Percentiles rank a stretch among this genome's conserved stretches.
Conservation (phyloP, 164 flowering plant species). For the Platanus orientalis region DNA sequence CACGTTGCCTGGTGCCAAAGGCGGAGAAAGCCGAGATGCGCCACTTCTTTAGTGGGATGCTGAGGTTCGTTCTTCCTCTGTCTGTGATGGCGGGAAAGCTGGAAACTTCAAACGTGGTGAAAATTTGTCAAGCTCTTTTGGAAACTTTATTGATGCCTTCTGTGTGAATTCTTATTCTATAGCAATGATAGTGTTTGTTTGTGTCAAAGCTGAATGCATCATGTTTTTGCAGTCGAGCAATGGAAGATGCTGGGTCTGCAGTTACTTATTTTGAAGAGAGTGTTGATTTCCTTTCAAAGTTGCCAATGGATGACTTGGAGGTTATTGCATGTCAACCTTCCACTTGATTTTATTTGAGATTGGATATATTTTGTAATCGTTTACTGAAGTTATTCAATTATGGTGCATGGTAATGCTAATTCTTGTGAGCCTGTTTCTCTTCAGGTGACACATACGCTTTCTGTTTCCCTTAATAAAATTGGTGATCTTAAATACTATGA, state of each 20-base stretch:
- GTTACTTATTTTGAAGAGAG: constrained; percentile 76
- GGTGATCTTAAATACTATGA: constrained; percentile 94
- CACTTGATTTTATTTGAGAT: background rate
- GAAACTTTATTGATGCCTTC: background rate
- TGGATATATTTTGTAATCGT: background rate
- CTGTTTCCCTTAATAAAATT: constrained; percentile 94
- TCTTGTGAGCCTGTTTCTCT: constrained; percentile 5
- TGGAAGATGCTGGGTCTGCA: constrained; percentile 71
- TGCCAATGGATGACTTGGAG: constrained; percentile 75
- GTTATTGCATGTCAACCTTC: constrained; percentile 32
- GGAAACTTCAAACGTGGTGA: too few relatives aligned
- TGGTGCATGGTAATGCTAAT: background rate
- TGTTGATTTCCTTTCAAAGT: constrained; percentile 61
- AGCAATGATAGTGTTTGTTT: background rate
- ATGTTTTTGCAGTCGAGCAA: constrained; percentile 65
- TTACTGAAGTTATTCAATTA: background rate
- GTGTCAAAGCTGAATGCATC: background rate
- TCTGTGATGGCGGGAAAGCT: too few relatives aligned
- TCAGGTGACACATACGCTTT: constrained; percentile 87
- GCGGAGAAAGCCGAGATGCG: too few relatives aligned
- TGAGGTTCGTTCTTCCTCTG: too few relatives aligned
- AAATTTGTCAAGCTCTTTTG: too few relatives aligned
- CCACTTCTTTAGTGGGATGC: too few relatives aligned
- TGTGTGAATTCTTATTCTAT: background rate
- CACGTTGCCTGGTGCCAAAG: too few relatives aligned